These are phyloP conservation scores for Ashbya aceris DNA, from an alignment of 1,139 yeast species.

Conservation along the genomic window DNA sequence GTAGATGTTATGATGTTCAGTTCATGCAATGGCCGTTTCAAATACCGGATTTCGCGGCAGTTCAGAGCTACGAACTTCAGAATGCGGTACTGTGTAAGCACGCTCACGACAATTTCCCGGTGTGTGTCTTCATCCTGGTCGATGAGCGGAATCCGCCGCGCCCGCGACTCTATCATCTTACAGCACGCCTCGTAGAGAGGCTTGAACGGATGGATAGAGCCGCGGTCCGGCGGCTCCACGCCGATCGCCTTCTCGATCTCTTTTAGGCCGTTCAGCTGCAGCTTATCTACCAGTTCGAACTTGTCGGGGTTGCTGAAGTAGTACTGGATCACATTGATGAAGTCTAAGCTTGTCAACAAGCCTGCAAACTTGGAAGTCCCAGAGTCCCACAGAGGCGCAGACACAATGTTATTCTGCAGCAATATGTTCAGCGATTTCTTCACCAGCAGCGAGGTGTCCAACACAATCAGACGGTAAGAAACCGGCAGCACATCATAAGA, in stretches of 20 bases:
- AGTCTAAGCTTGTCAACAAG: slow-evolving; percentile 81
- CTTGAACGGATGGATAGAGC: slow-evolving; percentile 84
- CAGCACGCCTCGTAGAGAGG: slow-evolving; percentile 90
- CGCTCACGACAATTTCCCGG: slow-evolving; percentile 90
- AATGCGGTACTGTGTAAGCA: slow-evolving; percentile 92
- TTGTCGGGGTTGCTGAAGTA: slow-evolving; percentile 85
- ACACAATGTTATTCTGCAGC: slow-evolving; percentile 86
- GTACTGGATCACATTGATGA: slow-evolving; percentile 90
- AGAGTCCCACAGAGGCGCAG: slow-evolving; percentile 96
- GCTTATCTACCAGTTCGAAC: slow-evolving; percentile 78
- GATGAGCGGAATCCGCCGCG: slow-evolving; percentile 88
- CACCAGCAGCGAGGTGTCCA: slow-evolving; percentile 84
- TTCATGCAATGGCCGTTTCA: slow-evolving; percentile 66
- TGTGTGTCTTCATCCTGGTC: slow-evolving; percentile 91
- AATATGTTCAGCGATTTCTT: slow-evolving; percentile 86
- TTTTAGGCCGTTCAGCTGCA: slow-evolving; percentile 75
- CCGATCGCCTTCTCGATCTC: slow-evolving; percentile 86
- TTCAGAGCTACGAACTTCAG: slow-evolving; percentile 91
- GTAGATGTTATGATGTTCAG: slow-evolving; percentile 54
- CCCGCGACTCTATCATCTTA: slow-evolving; percentile 80
- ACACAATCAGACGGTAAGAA: slow-evolving; percentile 82
- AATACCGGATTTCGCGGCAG: slow-evolving; percentile 86
- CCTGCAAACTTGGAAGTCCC: slow-evolving; percentile 89
- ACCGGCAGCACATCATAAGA: slow-evolving; percentile 97
- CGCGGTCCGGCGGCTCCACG: slow-evolving; percentile 80